Percentiles rank a stretch among this genome's conserved stretches.
These are phyloP conservation scores for Magnusiomyces starmeri DNA, from an alignment of 1,139 yeast genomes.

Conservation along the genomic window DNA sequence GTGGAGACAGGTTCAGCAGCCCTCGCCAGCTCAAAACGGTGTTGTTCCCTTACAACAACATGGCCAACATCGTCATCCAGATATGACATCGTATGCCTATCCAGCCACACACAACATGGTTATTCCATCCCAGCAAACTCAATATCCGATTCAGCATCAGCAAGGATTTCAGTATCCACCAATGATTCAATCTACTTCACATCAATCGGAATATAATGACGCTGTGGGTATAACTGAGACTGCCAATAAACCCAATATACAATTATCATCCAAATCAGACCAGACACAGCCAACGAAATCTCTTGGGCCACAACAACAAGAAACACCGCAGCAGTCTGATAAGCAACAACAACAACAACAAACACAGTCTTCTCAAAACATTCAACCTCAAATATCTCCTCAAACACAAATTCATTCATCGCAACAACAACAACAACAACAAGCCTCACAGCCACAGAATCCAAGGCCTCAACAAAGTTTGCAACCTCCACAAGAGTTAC, in stretches of 20 bases:
- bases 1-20: no score
- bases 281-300: not conserved
- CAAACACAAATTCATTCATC: constrained; percentile 7
- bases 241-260: not conserved
- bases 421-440: constrained; percentile 1
- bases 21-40: no score
- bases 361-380: constrained; percentile 9
- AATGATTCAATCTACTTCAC: not conserved
- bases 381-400: constrained; percentile 7
- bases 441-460: constrained; percentile 3
- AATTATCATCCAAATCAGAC: not conserved
- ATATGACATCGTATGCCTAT: constrained; percentile 6
- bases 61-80: not conserved
- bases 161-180: not conserved
- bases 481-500: constrained; percentile 6
- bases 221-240: no score
- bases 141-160: not conserved
- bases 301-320: not conserved
- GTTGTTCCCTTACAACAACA: not conserved
- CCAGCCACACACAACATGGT: constrained; percentile 5
- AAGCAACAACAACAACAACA: constrained; percentile 7
- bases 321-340: constrained; percentile 8
- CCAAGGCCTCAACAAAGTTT: constrained; percentile 4
- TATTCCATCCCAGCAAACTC: constrained; percentile 4
- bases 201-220: not conserved